Conservation (phyloP, 2,329 filamentous ascomycete species). For the Truncatella angustata region DNA sequence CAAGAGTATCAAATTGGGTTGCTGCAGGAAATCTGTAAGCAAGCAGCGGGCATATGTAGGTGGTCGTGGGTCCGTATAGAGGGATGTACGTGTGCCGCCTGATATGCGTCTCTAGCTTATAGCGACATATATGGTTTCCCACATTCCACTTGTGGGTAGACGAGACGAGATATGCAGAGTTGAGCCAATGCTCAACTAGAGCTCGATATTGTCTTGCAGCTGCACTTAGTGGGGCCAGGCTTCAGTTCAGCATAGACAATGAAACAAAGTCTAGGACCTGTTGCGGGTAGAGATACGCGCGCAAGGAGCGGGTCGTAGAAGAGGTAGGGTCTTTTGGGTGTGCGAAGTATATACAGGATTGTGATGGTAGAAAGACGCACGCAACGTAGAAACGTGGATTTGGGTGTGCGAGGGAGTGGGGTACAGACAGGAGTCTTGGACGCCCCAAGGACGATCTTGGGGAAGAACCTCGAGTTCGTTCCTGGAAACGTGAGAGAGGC, state of each 20-base stretch:
- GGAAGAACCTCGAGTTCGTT: background rate
- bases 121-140: background rate
- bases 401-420: constrained; percentile 7
- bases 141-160: constrained; percentile 9
- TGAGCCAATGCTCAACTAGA: background rate
- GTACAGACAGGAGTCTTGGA: background rate
- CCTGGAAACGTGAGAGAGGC: background rate
- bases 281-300: constrained; percentile 9
- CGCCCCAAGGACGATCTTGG: too few relatives aligned
- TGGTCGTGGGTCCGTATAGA: constrained; percentile 7
- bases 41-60: constrained; percentile 1
- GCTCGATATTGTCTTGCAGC: background rate
- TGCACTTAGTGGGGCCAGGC: background rate
- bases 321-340: background rate
- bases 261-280: constrained; percentile 11
- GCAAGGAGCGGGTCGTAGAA: constrained; percentile 3
- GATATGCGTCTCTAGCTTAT: constrained; percentile 6
- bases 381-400: constrained; percentile 5
- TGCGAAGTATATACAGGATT: background rate
- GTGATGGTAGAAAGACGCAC: constrained; percentile 3
- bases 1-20: background rate
- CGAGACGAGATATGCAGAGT: background rate
- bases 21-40: constrained; percentile 6
- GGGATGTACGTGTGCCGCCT: constrained; percentile 7
- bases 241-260: background rate